Conservation (phyloP, 1,284 basidiomycete genomes). For the Malassezia pachydermatis region DNA sequence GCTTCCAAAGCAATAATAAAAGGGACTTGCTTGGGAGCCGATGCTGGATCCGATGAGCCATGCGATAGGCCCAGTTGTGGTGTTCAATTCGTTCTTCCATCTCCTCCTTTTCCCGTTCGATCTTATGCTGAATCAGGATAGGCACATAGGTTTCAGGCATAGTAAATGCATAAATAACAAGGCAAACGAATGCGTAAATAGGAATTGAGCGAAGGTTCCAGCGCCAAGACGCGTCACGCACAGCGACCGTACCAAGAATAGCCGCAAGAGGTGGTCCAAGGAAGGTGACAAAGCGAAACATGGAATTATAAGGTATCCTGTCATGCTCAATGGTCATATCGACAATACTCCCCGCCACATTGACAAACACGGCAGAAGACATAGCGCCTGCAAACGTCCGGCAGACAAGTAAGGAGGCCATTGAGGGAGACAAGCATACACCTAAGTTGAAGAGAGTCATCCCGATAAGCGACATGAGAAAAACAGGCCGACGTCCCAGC, state of each 20-base stretch:
- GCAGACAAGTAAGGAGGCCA: slow-evolving; percentile 9
- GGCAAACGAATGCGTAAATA: slow-evolving; percentile 1
- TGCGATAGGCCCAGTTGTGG: not conserved
- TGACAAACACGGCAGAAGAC: slow-evolving; percentile 12
- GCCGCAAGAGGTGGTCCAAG: slow-evolving; percentile 16
- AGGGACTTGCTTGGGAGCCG: not conserved
- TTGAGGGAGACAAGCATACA: slow-evolving; percentile 6
- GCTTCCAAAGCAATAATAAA: not conserved
- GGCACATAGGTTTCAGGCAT: slow-evolving; percentile 16
- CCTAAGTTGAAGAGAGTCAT: slow-evolving; percentile 17
- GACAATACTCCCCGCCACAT: slow-evolving; percentile 19
- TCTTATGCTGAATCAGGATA: not conserved
- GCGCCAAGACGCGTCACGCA: slow-evolving; percentile 14
- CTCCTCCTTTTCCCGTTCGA: not conserved
- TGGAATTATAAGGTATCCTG: slow-evolving; percentile 16
- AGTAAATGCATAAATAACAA: slow-evolving; percentile 15
- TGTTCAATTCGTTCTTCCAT: not conserved
- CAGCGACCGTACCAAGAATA: slow-evolving; percentile 14
- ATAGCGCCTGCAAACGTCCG: slow-evolving; percentile 16
- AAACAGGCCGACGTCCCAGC: slow-evolving; percentile 13
- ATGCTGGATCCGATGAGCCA: not conserved
- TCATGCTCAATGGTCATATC: slow-evolving; percentile 22
- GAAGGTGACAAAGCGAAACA: slow-evolving; percentile 17
- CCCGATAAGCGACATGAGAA: not conserved
- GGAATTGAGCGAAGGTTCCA: slow-evolving; percentile 20